These are phyloP conservation scores for Solanum ossicruentum DNA, from an alignment of 257 asterid species.

Conservation along the genomic window DNA sequence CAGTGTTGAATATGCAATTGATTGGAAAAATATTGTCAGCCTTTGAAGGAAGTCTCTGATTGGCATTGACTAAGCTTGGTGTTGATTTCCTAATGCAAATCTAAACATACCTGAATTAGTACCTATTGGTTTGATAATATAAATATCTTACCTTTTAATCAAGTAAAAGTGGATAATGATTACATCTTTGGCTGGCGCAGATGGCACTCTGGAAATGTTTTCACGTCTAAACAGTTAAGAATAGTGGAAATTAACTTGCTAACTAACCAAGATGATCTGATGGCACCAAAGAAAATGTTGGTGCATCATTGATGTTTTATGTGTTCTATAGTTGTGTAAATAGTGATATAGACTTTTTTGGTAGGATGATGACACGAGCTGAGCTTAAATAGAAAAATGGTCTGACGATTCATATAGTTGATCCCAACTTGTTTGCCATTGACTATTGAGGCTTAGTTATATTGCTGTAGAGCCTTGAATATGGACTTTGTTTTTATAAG, in stretches of 20 bases:
- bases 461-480: neutral
- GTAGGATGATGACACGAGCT: neutral
- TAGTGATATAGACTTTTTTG: neutral
- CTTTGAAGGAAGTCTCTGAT: neutral
- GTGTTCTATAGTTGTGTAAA: neutral
- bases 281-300: neutral
- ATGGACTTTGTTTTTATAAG: neutral
- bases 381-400: neutral
- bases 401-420: neutral
- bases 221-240: neutral
- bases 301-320: neutral
- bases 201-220: neutral
- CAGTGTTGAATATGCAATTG: neutral
- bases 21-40: neutral
- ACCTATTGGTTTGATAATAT: neutral
- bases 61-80: neutral
- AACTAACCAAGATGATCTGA: neutral
- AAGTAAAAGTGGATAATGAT: neutral
- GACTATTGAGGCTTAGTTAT: neutral
- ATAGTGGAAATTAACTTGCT: neutral
- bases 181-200: neutral
- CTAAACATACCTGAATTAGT: neutral
- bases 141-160: neutral
- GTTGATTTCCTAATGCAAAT: neutral
- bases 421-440: neutral